Evolutionary conservation across 208 protist genomes (phyloP), one percentile per base, ranked within the genome.

Genomic region (Trypanosoma platydactyli): DNA sequence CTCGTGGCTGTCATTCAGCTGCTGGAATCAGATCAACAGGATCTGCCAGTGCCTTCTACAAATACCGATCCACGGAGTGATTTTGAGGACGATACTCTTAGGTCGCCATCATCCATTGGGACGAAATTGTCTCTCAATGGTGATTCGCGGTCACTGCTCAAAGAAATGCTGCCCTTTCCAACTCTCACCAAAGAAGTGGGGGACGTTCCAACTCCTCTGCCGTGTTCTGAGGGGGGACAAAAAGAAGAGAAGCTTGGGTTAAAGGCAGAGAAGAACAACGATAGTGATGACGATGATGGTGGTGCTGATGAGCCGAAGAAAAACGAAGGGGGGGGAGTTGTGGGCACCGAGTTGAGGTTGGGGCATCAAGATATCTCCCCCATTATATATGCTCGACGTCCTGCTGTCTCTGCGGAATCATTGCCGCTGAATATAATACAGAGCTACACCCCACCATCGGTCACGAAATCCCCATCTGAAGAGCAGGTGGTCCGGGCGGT

Each of bases 391-490:
- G 78, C 83, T 4, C 70, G 88, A 1, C 88, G 88, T 27, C 75
- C 79, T 0, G 88, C 84, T 13, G 80, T 94, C 16, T 89, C 82
- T 12, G 84, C 88, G 18, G 81, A 77, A 6, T 74, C 82, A 6
- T 42, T 75, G 55, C 60, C 71, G 5, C 42, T 82, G n/a, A 57
- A 49, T 52, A 58, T 24, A 24, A 56, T 72, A 51, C 44, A 79
- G 49, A 50, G 30, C n/a, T 75, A 63, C 52, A 53, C 56, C 16
- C 58, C 67, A 35, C 53, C 71, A 16, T 40, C 58, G 18, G 41
- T 83, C 25, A 45, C 50, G 38, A 89, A 88, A 49, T 58, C 76
- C 0, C 5, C 64, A 11, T 52, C 64, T 11, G 84, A 95, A 66
- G 71, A 80, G 57, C 56, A 66, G 44, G 71, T 84, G 53, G 69